phyloP scores from a whole-genome alignment of 2,329 filamentous ascomycete species.

The Thielaviopsis euricoi region DNA sequence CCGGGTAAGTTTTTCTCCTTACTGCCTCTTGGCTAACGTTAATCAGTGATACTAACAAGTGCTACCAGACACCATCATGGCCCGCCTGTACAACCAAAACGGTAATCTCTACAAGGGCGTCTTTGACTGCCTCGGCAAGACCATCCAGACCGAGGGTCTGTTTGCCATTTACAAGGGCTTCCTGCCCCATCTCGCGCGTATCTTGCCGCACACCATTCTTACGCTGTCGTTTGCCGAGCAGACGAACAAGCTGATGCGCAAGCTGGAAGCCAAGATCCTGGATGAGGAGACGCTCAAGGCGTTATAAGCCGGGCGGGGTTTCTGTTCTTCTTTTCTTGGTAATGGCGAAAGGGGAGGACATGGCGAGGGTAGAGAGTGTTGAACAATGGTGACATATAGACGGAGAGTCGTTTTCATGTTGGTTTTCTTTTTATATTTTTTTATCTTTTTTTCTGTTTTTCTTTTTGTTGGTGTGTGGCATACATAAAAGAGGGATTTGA shows the following conservation, averaged over 20 bases:
- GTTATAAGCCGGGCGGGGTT: slow-evolving; percentile 13
- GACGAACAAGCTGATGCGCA: slow-evolving; percentile 82
- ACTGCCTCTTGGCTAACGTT: neutral
- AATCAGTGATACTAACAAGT: slow-evolving; percentile 9
- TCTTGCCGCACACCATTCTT: slow-evolving; percentile 87
- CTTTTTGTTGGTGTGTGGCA: neutral
- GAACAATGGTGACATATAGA: slow-evolving; percentile 3
- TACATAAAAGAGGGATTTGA: neutral
- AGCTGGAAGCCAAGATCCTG: slow-evolving; percentile 48
- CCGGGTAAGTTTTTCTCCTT: slow-evolving; percentile 43
- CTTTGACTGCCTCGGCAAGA: slow-evolving; percentile 83
- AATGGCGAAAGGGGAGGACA: neutral
- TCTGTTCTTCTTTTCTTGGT: no score
- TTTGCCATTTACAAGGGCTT: slow-evolving; percentile 97
- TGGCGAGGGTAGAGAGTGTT: neutral
- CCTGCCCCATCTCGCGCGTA: slow-evolving; percentile 82
- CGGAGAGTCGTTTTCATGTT: neutral
- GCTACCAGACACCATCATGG: slow-evolving; percentile 80
- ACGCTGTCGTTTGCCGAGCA: slow-evolving; percentile 90
- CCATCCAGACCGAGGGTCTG: slow-evolving; percentile 76
- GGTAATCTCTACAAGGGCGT: slow-evolving; percentile 91
- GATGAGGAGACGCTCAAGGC: slow-evolving; percentile 22
- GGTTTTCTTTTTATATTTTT: no score
- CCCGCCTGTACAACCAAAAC: slow-evolving; percentile 95
- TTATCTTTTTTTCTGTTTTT: neutral